Conservation (phyloP, 345 rosid species). For the Camelina laxa region DNA sequence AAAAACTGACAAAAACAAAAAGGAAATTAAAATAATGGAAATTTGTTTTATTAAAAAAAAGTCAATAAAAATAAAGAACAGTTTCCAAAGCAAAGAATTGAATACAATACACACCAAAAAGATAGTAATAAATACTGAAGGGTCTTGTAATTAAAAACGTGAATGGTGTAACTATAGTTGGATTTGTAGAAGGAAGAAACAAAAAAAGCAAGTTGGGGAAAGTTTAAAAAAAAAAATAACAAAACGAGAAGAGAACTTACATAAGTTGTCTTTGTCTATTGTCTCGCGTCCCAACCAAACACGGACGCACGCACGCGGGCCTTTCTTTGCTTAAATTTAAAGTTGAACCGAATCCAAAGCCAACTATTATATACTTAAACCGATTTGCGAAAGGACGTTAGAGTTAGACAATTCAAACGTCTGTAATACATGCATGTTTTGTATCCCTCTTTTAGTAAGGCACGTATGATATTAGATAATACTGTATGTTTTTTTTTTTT, state of each 20-base stretch:
- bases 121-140: constrained; percentile 18
- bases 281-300: constrained; percentile 41
- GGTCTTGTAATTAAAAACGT: neutral
- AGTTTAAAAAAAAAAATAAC: no score
- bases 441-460: neutral
- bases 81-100: constrained; percentile 35
- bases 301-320: constrained; percentile 31
- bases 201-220: neutral
- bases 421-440: neutral
- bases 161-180: neutral
- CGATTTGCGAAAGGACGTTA: neutral
- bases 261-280: constrained; percentile 18
- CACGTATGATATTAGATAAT: no score
- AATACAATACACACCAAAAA: neutral
- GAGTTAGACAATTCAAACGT: neutral
- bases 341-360: constrained; percentile 38
- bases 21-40: neutral
- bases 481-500: no score
- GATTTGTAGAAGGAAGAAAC: neutral
- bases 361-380: constrained; percentile 1
- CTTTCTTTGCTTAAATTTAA: constrained; percentile 16
- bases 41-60: constrained; percentile 2
- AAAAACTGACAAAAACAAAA: neutral
- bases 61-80: constrained; percentile 39
- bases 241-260: no score